Percentiles rank a stretch among this genome's conserved stretches.
These are phyloP conservation scores for Cordia subcordata DNA, from an alignment of 257 asterid genomes.

Conservation along the genomic window DNA sequence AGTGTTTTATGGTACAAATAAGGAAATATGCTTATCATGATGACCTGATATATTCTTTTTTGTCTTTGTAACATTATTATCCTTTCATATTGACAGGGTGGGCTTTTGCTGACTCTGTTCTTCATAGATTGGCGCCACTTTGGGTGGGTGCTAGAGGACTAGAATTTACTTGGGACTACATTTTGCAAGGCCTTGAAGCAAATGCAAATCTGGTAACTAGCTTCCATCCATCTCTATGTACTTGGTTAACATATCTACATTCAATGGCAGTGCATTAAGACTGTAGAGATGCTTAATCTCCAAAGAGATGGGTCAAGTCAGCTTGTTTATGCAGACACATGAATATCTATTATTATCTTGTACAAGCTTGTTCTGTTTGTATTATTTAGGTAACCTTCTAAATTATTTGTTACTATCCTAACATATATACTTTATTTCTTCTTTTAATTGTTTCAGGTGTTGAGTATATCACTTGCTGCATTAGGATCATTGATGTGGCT, in stretches of 20 bases:
- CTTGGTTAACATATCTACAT: neutral
- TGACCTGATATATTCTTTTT: too few species aligned
- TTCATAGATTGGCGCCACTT: conserved; percentile 93
- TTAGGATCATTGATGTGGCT: conserved; percentile 94
- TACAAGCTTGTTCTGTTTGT: neutral
- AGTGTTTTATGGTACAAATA: too few species aligned
- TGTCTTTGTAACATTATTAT: neutral
- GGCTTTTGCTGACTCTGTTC: conserved; percentile 99
- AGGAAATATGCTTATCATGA: too few species aligned
- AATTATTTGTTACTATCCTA: neutral
- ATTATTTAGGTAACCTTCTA: neutral
- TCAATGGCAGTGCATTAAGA: neutral
- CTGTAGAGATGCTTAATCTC: neutral
- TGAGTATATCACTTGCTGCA: conserved; percentile 90
- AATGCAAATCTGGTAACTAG: conserved; percentile 81
- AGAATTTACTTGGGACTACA: conserved; percentile 96
- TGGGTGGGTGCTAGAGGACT: conserved; percentile 99
- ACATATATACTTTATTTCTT: neutral
- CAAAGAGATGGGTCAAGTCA: neutral
- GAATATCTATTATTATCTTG: neutral
- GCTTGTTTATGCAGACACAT: neutral
- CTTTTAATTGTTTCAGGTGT: conserved; percentile 42
- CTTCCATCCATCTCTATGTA: conserved; percentile 8
- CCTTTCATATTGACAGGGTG: conserved; percentile 56
- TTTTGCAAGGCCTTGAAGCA: conserved; percentile 96